These are phyloP conservation scores for Blastocystis sp. DNA, from an alignment of 352 stramenopile genomes.

Conservation along the genomic window DNA sequence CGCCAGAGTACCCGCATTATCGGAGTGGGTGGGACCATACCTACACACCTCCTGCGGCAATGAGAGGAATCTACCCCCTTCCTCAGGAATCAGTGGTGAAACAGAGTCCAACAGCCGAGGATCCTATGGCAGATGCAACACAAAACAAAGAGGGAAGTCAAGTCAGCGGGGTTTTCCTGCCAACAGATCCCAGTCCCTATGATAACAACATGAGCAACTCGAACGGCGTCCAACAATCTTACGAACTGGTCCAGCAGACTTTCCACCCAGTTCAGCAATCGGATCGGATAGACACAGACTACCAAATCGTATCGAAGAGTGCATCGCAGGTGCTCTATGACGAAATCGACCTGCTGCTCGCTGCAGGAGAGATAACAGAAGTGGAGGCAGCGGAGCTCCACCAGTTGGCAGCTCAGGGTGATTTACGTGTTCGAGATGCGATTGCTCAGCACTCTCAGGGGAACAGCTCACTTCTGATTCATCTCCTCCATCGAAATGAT, in stretches of 20 bases:
- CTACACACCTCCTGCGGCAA: background rate
- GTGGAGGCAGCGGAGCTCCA: background rate
- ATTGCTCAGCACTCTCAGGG: slow-evolving; percentile 14
- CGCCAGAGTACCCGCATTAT: background rate
- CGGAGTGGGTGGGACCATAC: slow-evolving; percentile 1
- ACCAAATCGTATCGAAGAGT: background rate
- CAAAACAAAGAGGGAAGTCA: too few relatives aligned
- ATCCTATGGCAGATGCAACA: too few relatives aligned
- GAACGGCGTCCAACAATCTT: too few relatives aligned
- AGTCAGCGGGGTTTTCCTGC: too few relatives aligned
- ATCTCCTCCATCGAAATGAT: background rate
- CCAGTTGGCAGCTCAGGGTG: background rate
- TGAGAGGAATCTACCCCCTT: background rate
- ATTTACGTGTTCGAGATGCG: background rate
- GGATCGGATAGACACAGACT: background rate
- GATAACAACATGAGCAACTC: too few relatives aligned
- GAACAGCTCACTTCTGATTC: background rate
- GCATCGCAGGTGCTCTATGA: background rate
- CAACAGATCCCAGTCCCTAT: too few relatives aligned
- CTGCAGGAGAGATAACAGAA: slow-evolving; percentile 26
- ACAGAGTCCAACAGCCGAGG: too few relatives aligned
- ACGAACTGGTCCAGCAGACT: too few relatives aligned
- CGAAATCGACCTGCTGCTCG: background rate
- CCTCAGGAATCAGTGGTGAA: background rate
- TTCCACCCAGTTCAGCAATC: background rate